Evolutionary conservation across 495 filamentous ascomycete genomes (phyloP), one percentile per base, ranked within the genome.

Genomic region (Antarctomyces pellizariae): DNA sequence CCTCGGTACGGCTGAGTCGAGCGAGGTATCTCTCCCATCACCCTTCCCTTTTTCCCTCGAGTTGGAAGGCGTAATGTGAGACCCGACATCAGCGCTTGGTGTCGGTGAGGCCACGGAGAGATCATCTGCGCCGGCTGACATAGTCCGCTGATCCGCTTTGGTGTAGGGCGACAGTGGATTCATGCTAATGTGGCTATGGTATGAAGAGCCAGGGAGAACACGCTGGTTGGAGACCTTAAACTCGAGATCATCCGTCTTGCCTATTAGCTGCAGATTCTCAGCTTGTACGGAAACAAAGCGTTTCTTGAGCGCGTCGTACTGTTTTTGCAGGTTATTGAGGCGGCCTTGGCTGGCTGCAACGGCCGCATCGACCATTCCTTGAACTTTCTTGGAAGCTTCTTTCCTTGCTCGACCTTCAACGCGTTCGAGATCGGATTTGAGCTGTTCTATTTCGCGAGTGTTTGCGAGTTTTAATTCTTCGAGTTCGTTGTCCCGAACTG

Each of bases 341-440:
- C 56, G 53, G 9, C 43, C 36, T 18, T 55, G 49, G 19, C 42
- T 49, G 11, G 45, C 45, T 22, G 48, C 43, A 22, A 63, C 36
- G 9, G 59, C 59, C 8, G 34, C 46, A 25, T 65, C 59, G 7
- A 65, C 41, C 43, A 63, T 53, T 13, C 39, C 39, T 27, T 59
- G 55, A 6, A 52, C 42, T 20, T 18, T 13, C 13, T 31, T 14
- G 33, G n/a, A 13, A 18, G 19, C 25, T 30, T 22, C 13, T 14
- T 23, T 17, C 5, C 18, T 25, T n/a, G 24, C 26, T 21, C 24
- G 27, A 24, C 34, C 23, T 41, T 32, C 30, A 20, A 26, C 12
- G 2, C 25, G 15, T 18, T 7, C 13, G 2, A 20, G 27, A 4
- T 3, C 14, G 13, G 5, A 18, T 17, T 12, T 16, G 14, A 19